phyloP scores from a whole-genome alignment of 2,329 filamentous ascomycete genomes.

The Aspergillus glaucus region DNA sequence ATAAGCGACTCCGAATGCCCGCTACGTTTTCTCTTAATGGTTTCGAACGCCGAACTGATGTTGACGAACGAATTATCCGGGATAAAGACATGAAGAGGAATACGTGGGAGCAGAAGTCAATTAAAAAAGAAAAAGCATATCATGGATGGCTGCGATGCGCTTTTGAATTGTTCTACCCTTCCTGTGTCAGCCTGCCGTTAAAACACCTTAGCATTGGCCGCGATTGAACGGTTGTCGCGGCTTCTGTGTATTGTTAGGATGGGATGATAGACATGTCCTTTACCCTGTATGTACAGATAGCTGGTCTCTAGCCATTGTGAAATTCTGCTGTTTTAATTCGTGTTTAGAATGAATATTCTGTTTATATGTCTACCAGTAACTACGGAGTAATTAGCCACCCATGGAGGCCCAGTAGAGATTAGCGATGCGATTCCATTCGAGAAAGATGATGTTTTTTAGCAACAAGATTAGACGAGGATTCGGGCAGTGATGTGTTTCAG shows the following conservation, averaged over 20 bases:
- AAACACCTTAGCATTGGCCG: background rate
- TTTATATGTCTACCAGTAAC: constrained; percentile 13
- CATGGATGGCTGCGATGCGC: constrained; percentile 1
- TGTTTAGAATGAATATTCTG: constrained; percentile 29
- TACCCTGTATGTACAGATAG: constrained; percentile 38
- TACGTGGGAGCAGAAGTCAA: constrained; percentile 1
- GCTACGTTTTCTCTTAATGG: constrained; percentile 12
- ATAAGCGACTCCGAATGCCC: constrained; percentile 49
- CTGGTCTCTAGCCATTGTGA: constrained; percentile 31
- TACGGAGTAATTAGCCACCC: too few species aligned
- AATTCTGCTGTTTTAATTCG: constrained; percentile 28
- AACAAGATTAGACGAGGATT: too few species aligned
- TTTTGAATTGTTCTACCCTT: background rate
- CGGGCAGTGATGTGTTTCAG: background rate
- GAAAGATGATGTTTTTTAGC: background rate
- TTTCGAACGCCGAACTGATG: constrained; percentile 4
- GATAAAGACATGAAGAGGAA: constrained; percentile 6
- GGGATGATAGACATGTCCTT: constrained; percentile 14
- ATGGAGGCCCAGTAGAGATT: too few species aligned
- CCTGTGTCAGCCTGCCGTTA: constrained; percentile 3
- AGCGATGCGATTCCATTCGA: too few species aligned
- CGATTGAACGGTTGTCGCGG: background rate
- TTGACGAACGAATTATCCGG: constrained; percentile 5
- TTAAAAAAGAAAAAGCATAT: background rate
- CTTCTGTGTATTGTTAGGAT: constrained; percentile 16